phyloP scores from a whole-genome alignment of 2,329 filamentous ascomycete genomes.

The Rhinocladiella mackenziei region DNA sequence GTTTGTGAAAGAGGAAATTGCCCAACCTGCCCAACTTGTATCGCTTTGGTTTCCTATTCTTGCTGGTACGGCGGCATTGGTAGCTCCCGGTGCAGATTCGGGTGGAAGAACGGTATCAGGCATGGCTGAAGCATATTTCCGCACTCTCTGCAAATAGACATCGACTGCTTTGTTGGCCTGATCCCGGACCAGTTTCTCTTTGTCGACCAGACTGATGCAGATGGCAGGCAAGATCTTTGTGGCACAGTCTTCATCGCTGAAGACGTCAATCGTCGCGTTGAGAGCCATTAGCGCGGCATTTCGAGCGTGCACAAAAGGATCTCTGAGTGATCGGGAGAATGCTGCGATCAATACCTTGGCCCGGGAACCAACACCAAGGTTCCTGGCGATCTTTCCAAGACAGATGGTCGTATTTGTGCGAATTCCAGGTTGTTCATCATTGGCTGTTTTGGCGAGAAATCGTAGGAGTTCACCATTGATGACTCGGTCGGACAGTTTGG shows the following conservation, averaged over 20 bases:
- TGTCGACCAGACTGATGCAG: constrained; percentile 82
- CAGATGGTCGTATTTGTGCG: constrained; percentile 98
- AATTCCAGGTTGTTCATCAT: constrained; percentile 95
- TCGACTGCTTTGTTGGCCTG: constrained; percentile 89
- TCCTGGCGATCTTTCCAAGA: constrained; percentile 89
- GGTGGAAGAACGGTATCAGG: constrained; percentile 75
- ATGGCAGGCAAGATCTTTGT: constrained; percentile 76
- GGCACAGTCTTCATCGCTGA: constrained; percentile 86
- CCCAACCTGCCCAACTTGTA: constrained; percentile 87
- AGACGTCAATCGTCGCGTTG: constrained; percentile 77
- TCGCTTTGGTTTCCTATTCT: constrained; percentile 77
- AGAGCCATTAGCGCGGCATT: constrained; percentile 86
- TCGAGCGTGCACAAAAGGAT: constrained; percentile 91
- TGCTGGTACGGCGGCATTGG: constrained; percentile 37
- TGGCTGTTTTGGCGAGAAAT: constrained; percentile 90
- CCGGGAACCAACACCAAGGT: constrained; percentile 69
- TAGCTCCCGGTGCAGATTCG: constrained; percentile 50
- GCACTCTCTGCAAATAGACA: constrained; percentile 74
- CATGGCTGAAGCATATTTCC: constrained; percentile 72
- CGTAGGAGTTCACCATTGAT: constrained; percentile 91
- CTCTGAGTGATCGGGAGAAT: constrained; percentile 80
- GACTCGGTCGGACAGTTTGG: constrained; percentile 84
- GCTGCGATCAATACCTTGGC: constrained; percentile 90
- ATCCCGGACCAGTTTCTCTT: constrained; percentile 89
- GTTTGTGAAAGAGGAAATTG: constrained; percentile 97